Percentiles rank a stretch among this genome's conserved stretches.
phyloP scores from a whole-genome alignment of 1,284 basidiomycete species.

The Cryptococcus neoformans region DNA sequence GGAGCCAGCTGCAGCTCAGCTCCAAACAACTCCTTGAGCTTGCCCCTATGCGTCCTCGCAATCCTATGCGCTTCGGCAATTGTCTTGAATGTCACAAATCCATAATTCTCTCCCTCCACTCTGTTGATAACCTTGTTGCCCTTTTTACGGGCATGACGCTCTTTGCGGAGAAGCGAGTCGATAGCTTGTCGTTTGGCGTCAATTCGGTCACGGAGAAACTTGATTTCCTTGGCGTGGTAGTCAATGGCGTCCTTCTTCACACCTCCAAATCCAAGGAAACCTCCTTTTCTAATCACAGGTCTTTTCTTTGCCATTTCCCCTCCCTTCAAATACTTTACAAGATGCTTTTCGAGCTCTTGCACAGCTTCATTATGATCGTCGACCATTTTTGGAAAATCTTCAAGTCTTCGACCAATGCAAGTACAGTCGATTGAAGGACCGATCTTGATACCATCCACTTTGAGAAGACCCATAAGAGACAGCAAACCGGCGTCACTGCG shows the following conservation, averaged over 20 bases:
- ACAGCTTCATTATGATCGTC: conserved; percentile 83
- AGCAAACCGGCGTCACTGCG: conserved; percentile 74
- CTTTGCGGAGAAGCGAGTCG: conserved; percentile 54
- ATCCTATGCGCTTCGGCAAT: conserved; percentile 71
- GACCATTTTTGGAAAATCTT: conserved; percentile 49
- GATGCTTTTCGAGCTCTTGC: conserved; percentile 71
- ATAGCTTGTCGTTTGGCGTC: conserved; percentile 72
- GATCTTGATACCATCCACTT: conserved; percentile 53
- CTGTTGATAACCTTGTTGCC: conserved; percentile 21
- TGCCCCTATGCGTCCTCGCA: conserved; percentile 43
- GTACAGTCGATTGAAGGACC: conserved; percentile 45
- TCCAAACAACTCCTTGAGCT: conserved; percentile 44
- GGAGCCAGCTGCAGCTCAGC: conserved; percentile 42
- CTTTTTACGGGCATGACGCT: conserved; percentile 40
- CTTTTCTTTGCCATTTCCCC: conserved; percentile 69
- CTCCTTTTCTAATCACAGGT: conserved; percentile 69
- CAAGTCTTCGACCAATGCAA: conserved; percentile 41
- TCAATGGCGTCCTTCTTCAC: conserved; percentile 76
- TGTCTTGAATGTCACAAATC: conserved; percentile 89
- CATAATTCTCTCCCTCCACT: conserved; percentile 72
- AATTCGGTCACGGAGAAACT: conserved; percentile 61
- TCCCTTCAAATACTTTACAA: conserved; percentile 80
- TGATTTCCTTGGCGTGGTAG: conserved; percentile 69
- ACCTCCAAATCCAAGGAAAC: conserved; percentile 68
- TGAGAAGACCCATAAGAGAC: conserved; percentile 64